Base-by-base conservation (phyloP, 208 protist species). In the Trypanosoma cruzi region DNA sequence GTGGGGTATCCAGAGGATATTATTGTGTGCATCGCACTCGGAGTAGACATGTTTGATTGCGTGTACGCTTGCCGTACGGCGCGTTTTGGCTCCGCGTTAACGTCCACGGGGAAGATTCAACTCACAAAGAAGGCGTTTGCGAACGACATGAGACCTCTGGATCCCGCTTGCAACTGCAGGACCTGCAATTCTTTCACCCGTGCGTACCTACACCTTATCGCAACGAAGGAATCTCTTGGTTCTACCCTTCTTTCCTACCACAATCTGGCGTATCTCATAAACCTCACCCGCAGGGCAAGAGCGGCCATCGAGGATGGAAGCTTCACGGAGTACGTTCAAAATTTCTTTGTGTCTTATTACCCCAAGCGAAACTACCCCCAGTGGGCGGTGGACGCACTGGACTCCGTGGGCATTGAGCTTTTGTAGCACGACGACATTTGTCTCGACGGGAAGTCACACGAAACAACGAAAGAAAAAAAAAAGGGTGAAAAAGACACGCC, bases 31-130 rank as follows among this genome's bases (percentile, higher is more conserved):
- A 93, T 96, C 13, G 96, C 96, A 2, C 84, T 99, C 14, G 99
- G 99, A 26, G 98, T 99, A 16, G 99, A 99, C 80, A 99, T 99
- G 98, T 99, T 99, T 68, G 99, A 99, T 79, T 99, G 99, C 82
- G 99, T 99, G n/a, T 99, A 98, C 68, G 98, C 99, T 6, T 99
- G 97, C 56, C 77, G 99, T 31, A 99, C 98, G 1, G 98, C 98
- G 8, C 81, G 98, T 53, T 99, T 99, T 73, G 98, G 98, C 31
- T 98, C 90, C 4, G 98, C 97, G 1, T 70, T 99, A 26, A 97
- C 94, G 18, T 86, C 84, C 22, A 53, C 54, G 16, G 96, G 97
- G 13, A 92, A 88, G 66, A 55, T 98, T 46, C 90, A 96, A 72
- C 48, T 98, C 13, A 79, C 81, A 18, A 91, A 85, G 67, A 81